phyloP scores from a whole-genome alignment of 768 basidiomycete genomes.

The Leccinum aurantiacum region DNA sequence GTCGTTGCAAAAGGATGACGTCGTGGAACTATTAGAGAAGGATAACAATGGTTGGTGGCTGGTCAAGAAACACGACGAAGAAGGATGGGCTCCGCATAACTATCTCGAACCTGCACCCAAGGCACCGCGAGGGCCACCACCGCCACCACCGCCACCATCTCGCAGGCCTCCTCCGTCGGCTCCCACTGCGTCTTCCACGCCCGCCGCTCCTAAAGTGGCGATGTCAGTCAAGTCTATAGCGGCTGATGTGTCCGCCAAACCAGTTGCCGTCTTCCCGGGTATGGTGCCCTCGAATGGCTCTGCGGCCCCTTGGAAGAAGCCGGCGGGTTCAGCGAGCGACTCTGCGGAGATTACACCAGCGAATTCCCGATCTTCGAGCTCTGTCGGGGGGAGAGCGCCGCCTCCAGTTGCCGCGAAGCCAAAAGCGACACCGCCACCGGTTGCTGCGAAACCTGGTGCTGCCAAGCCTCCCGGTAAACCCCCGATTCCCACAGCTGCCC shows the following conservation, averaged over 20 bases:
- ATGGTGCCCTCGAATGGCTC: slow-evolving; percentile 68
- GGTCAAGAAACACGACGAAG: slow-evolving; percentile 74
- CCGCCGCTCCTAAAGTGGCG: slow-evolving; percentile 36
- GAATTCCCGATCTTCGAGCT: slow-evolving; percentile 52
- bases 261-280: slow-evolving; percentile 80
- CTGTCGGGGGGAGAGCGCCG: slow-evolving; percentile 49
- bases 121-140: slow-evolving; percentile 59
- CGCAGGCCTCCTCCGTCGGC: slow-evolving; percentile 45
- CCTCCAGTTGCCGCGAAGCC: slow-evolving; percentile 67
- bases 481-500: slow-evolving; percentile 56
- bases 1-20: slow-evolving; percentile 83
- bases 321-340: slow-evolving; percentile 35
- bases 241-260: slow-evolving; percentile 69
- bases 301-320: slow-evolving; percentile 72
- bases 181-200: slow-evolving; percentile 38
- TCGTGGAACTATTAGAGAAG: slow-evolving; percentile 90
- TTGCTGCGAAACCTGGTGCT: slow-evolving; percentile 52
- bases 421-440: slow-evolving; percentile 57
- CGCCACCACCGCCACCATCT: slow-evolving; percentile 69
- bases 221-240: slow-evolving; percentile 43
- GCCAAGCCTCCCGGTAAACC: slow-evolving; percentile 59
- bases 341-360: slow-evolving; percentile 41
- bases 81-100: slow-evolving; percentile 96
- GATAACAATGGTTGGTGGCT: slow-evolving; percentile 99
- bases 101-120: slow-evolving; percentile 82